These are phyloP conservation scores for Halophytophthora polymorphica DNA, from an alignment of 352 stramenopile genomes.

Conservation along the genomic window DNA sequence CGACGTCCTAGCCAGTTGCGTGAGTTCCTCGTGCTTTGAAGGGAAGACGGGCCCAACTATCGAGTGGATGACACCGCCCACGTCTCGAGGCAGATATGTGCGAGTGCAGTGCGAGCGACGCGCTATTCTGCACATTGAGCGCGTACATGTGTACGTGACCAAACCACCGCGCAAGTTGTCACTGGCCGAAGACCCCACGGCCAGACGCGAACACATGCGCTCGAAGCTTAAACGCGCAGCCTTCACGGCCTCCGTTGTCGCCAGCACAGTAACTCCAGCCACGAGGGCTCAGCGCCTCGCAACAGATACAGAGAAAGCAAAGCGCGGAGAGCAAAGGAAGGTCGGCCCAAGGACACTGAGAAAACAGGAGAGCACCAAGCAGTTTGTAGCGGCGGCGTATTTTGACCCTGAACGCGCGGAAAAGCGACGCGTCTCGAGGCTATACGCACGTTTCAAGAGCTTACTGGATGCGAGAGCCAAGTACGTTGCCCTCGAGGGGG, in stretches of 20 bases:
- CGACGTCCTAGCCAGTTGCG: conserved; percentile 49
- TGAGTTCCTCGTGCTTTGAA: conserved; percentile 33
- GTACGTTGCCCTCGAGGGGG: conserved; percentile 24
- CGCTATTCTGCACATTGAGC: conserved; percentile 58
- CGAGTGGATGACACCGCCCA: conserved; percentile 45
- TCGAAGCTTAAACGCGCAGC: conserved; percentile 48
- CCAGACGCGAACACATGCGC: conserved; percentile 19
- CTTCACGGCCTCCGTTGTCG: conserved; percentile 54
- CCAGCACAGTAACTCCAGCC: conserved; percentile 9
- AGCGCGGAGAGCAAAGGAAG: neutral
- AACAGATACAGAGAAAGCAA: neutral
- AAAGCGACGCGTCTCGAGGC: conserved; percentile 51
- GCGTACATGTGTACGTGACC: conserved; percentile 47
- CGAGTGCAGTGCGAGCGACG: conserved; percentile 46
- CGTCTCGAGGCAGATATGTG: conserved; percentile 55
- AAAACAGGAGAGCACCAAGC: conserved; percentile 1
- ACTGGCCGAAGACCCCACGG: conserved; percentile 13
- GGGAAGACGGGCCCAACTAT: conserved; percentile 30
- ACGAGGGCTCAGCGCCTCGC: neutral
- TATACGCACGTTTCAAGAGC: conserved; percentile 59
- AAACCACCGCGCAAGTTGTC: conserved; percentile 17
- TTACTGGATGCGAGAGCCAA: conserved; percentile 50
- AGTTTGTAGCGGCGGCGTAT: conserved; percentile 20
- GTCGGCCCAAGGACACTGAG: neutral
- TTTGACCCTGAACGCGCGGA: conserved; percentile 51